Evolutionary conservation across 2,329 filamentous ascomycete species (phyloP), one percentile per base, ranked within the genome.

Genomic region (Botrytis porri): DNA sequence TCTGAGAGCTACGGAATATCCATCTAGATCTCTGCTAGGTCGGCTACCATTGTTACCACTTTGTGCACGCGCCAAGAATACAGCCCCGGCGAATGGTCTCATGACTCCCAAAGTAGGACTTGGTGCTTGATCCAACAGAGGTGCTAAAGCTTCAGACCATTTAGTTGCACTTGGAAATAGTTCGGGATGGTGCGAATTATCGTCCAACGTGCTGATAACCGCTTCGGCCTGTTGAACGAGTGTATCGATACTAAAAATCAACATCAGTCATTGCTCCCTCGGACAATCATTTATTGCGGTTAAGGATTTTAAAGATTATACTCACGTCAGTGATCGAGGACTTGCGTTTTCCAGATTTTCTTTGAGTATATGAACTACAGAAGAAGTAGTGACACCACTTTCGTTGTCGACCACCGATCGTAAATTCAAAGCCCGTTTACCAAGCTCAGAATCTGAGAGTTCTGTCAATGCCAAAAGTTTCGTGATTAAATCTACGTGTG

Each of bases 41-140:
- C 22, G 59, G 16, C 57, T 22, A 54, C 78, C 73, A 76, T 75
- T 10, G 77, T 75, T 74, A 63, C 74, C 76, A 39, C 79, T 71
- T 0, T 80, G 71, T 7, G 78, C 76, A 18, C 83, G 80, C 0
- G 92, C 85, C 4, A 97, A 82, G 76, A 92, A 90, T 9, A 92
- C 87, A 0, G 89, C 88, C 5, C 93, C 93, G 0, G 88, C 89
- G 10, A 97, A 84, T 37, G 86, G 86, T 79, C 90, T 95, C 3
- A 91, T 93, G 7, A 97, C 88, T 0, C 93, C 89, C 4, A 97
- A 82, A 0, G 93, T 90, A 8, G 88, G 84, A 74, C 88, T 88
- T 3, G 90, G 86, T 1, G 83, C 77, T 1, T 82, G 79, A 43
- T 84, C 80, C 9, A 92, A 81, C 73, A 94, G 86, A 1, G 83